Evolutionary conservation across 345 rosid species (phyloP), one percentile per base, ranked within the genome.

Genomic region (Linum usitatissimum): DNA sequence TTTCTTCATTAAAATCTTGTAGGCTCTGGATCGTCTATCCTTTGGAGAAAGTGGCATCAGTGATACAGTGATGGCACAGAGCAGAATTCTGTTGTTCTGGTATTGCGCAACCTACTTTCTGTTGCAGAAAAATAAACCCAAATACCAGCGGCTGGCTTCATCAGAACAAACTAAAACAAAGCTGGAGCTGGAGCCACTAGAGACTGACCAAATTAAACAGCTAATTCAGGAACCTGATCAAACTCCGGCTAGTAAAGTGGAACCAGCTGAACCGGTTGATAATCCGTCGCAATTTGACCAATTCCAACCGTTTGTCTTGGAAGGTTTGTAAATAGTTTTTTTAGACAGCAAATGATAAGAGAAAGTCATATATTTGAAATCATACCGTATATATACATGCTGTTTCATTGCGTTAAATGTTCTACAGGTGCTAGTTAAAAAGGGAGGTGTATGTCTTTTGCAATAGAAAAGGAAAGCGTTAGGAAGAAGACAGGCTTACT

Each of bases 1-100:
- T 62, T 57, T 19, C 2, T 18, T 17, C 7, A 12, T 23, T 9
- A 6, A 64, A 42, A 34, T 55, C 60, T 54, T 71, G 61, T 90
- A 93, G 99, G 91, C 89, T 64, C 82, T 93, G 4, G 94, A 87
- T 75, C 82, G 96, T 60, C 79, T 83, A 7, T 89, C 96, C 9
- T 80, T 93, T 17, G 83, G 86, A 68, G 87, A 88, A 72, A 79
- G 78, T 65, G 70, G 62, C 30, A 89, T 89, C 64, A 71, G 76
- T 10, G 90, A 89, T 45, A 87, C 96, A 3, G 80, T 89, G 57
- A 67, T 73, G 70, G 96, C 94, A 54, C 94, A 93, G 75, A 78
- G 80, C 77, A 81, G 84, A 77, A 89, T 93, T 59, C 66, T 89
- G 66, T 68, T 84, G 64, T 89, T 93, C 67, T 93, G 92, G 91